These are phyloP conservation scores for Lasiosphaeria hispida DNA, from an alignment of 495 filamentous ascomycete species.

Conservation along the genomic window DNA sequence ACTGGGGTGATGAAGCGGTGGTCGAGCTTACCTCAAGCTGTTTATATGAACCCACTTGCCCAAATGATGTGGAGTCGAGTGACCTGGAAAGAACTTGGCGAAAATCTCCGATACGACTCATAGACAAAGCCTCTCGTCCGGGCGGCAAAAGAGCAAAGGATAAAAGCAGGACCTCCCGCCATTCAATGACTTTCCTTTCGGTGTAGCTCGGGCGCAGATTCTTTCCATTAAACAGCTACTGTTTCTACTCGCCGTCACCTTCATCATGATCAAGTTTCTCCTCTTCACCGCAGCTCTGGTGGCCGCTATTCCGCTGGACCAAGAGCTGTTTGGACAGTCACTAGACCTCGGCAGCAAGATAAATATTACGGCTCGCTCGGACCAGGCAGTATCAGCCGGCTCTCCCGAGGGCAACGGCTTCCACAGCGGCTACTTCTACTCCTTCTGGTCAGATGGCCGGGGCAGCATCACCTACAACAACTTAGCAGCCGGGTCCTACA, in stretches of 20 bases:
- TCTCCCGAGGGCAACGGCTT: slow-evolving; percentile 41
- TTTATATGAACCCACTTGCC: no score
- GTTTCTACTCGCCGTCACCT: slow-evolving; percentile 7
- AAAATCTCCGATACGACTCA: background rate
- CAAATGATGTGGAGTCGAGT: no score
- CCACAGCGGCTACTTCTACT: slow-evolving; percentile 56
- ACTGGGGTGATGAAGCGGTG: no score
- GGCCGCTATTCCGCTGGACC: slow-evolving; percentile 20
- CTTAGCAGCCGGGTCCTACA: slow-evolving; percentile 47
- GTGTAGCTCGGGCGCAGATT: background rate
- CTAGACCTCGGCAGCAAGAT: slow-evolving; percentile 22
- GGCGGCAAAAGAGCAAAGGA: background rate
- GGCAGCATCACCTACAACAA: slow-evolving; percentile 54
- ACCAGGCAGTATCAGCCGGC: slow-evolving; percentile 7
- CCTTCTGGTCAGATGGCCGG: slow-evolving; percentile 57
- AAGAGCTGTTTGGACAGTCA: slow-evolving; percentile 19
- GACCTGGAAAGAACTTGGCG: no score
- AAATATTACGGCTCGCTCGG: slow-evolving; percentile 2
- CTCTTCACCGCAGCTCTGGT: slow-evolving; percentile 22
- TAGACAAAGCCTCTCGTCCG: background rate
- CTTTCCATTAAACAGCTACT: background rate
- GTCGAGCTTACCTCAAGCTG: no score
- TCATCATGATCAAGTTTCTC: slow-evolving; percentile 19
- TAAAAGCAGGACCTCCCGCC: slow-evolving; percentile 11
- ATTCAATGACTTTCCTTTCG: background rate